Evolutionary conservation across 176 grass and related monocot genomes (phyloP).

Genomic region (Oryza glumipatula): DNA sequence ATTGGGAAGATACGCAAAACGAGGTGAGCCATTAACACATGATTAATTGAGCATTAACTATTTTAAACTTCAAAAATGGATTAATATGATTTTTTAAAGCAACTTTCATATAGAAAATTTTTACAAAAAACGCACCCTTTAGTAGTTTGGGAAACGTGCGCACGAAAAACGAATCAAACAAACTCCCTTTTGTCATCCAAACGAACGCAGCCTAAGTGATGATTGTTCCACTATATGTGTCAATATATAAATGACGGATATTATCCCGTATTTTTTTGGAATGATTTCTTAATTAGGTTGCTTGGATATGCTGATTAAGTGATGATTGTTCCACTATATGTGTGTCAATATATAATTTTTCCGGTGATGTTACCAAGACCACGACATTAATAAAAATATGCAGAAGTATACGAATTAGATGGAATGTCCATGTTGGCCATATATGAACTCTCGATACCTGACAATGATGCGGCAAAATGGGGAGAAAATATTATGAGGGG

Average conservation of each 20-base stretch:
- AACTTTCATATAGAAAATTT: too few relatives aligned
- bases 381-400: conserved; percentile 23
- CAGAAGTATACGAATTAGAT: conserved; percentile 28
- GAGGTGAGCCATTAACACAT: too few relatives aligned
- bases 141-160: too few relatives aligned
- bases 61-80: too few relatives aligned
- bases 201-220: too few relatives aligned
- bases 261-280: not conserved
- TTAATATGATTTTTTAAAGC: too few relatives aligned
- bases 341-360: not conserved
- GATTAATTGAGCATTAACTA: too few relatives aligned
- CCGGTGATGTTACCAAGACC: not conserved
- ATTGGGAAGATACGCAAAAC: too few relatives aligned
- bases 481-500: not conserved
- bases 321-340: not conserved
- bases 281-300: not conserved
- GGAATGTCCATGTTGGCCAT: conserved; percentile 39
- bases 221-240: not conserved
- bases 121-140: too few relatives aligned
- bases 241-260: too few relatives aligned
- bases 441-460: conserved; percentile 20
- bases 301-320: not conserved
- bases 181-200: too few relatives aligned
- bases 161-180: too few relatives aligned
- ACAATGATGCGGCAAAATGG: conserved; percentile 22